These are phyloP conservation scores for Wickerhamiella spandovensis DNA, from an alignment of 805 yeast genomes.

Conservation along the genomic window DNA sequence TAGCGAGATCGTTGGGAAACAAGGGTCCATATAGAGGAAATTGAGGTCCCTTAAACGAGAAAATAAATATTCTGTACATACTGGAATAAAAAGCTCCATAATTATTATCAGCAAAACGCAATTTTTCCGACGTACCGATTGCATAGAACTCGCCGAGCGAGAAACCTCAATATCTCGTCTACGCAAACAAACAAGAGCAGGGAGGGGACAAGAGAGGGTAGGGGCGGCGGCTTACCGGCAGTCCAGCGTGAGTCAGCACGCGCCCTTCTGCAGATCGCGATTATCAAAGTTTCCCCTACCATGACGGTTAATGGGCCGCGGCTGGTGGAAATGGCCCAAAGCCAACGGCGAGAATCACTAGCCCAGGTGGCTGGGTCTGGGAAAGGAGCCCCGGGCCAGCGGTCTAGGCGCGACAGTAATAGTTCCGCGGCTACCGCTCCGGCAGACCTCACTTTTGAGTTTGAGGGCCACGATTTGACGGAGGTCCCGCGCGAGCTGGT, in stretches of 20 bases:
- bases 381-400: not conserved
- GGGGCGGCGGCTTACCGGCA: not conserved
- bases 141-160: too few relatives aligned
- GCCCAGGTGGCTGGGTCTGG: not conserved
- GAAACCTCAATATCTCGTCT: not conserved
- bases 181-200: not conserved
- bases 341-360: not conserved
- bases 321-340: not conserved
- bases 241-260: not conserved
- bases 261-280: not conserved
- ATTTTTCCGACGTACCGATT: too few relatives aligned
- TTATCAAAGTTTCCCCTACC: not conserved
- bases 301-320: not conserved
- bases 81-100: too few relatives aligned
- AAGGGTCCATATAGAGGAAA: too few relatives aligned
- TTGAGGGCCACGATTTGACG: slow-evolving; percentile 4
- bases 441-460: slow-evolving; percentile 5
- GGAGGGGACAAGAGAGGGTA: not conserved
- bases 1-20: too few relatives aligned
- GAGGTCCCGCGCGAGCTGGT: slow-evolving; percentile 5
- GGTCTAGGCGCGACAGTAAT: not conserved
- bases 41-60: too few relatives aligned
- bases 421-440: not conserved
- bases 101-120: too few relatives aligned
- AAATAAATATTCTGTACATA: too few relatives aligned